phyloP scores from a whole-genome alignment of 2,329 filamentous ascomycete genomes.

The Phaeosphaeriaceae sp. region DNA sequence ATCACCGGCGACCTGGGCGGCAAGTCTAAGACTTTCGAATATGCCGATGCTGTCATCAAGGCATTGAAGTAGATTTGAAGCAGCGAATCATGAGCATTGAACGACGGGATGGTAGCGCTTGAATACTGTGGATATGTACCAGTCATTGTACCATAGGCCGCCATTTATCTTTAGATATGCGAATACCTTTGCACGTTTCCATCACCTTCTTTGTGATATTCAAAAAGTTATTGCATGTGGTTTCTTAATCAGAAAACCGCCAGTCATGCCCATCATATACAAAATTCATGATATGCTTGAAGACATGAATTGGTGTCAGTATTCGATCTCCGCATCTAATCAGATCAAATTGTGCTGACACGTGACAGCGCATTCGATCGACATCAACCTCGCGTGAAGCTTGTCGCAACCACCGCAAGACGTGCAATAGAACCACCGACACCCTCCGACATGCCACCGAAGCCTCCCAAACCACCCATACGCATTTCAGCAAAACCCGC shows the following conservation, averaged over 20 bases:
- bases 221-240: too few species aligned
- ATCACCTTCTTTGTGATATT: too few species aligned
- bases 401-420: not conserved
- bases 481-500: conserved; percentile 17
- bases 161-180: conserved; percentile 31
- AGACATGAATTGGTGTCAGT: not conserved
- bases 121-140: conserved; percentile 49
- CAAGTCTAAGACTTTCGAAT: conserved; percentile 95
- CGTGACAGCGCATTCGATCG: conserved; percentile 13
- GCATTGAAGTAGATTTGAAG: conserved; percentile 54
- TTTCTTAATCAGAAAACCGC: too few species aligned
- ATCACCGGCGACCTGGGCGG: conserved; percentile 96
- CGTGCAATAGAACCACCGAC: not conserved
- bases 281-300: too few species aligned
- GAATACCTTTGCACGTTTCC: conserved; percentile 18
- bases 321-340: conserved; percentile 21
- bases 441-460: conserved; percentile 26
- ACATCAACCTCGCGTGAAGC: conserved; percentile 13
- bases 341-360: conserved; percentile 15
- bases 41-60: conserved; percentile 87
- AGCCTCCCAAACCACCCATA: conserved; percentile 34
- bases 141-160: conserved; percentile 46
- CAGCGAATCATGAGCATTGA: conserved; percentile 35
- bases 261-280: too few species aligned
- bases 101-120: conserved; percentile 38